Percentiles rank a stretch among this genome's conserved stretches.
phyloP scores from a whole-genome alignment of 2,329 filamentous ascomycete species.

The Mycosphaerella arachidis region DNA sequence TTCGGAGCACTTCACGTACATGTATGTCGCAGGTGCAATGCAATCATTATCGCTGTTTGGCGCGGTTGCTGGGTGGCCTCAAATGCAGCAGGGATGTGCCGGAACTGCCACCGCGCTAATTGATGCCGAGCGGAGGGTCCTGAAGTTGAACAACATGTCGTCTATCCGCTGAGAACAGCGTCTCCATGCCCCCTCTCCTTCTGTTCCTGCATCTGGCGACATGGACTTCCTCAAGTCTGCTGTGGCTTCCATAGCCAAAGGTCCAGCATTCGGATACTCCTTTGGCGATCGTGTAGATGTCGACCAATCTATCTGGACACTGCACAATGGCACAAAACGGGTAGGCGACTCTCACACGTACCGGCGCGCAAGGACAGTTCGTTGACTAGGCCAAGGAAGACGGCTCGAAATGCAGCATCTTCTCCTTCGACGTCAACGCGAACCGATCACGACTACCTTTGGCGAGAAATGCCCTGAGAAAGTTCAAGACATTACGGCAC shows the following conservation, averaged over 20 bases:
- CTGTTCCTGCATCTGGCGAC: neutral
- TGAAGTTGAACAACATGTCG: neutral
- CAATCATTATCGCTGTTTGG: neutral
- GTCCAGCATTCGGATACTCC: conserved; percentile 84
- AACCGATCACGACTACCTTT: conserved; percentile 79
- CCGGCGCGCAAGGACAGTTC: neutral
- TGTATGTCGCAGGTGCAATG: neutral
- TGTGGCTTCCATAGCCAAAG: conserved; percentile 93
- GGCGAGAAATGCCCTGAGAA: conserved; percentile 89
- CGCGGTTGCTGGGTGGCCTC: neutral
- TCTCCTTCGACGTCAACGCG: conserved; percentile 83
- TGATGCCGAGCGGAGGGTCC: neutral
- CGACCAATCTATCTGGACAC: conserved; percentile 91
- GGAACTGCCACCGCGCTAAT: neutral
- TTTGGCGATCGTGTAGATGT: conserved; percentile 91
- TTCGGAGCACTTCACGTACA: no score
- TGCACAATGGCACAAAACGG: conserved; percentile 89
- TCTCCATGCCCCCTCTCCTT: neutral
- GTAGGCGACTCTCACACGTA: conserved; percentile 45
- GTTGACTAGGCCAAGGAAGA: conserved; percentile 63
- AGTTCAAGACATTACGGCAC: conserved; percentile 86
- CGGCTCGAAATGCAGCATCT: conserved; percentile 89
- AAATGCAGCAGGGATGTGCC: neutral
- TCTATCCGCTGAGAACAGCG: neutral
- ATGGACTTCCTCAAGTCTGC: conserved; percentile 99